phyloP scores from a whole-genome alignment of 2,329 filamentous ascomycete species.

The Ophiostoma pallidulum region DNA sequence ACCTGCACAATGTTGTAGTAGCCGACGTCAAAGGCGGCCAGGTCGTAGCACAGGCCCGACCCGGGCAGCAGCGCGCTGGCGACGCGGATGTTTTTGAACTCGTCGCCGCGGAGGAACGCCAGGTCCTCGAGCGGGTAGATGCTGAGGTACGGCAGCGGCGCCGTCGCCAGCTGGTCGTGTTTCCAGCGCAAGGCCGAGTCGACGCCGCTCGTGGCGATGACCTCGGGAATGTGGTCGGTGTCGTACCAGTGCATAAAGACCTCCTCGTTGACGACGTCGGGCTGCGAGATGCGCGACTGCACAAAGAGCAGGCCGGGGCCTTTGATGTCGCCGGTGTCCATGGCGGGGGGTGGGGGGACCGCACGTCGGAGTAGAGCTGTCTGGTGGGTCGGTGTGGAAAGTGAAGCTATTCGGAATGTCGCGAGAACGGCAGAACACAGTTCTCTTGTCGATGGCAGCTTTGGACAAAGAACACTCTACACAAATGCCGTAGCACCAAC shows the following conservation, averaged over 20 bases:
- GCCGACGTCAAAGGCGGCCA: constrained; percentile 18
- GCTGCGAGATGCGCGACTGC: constrained; percentile 20
- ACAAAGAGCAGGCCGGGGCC: constrained; percentile 24
- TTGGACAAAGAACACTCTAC: too few relatives aligned
- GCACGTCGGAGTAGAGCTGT: neutral
- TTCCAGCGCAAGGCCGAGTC: constrained; percentile 25
- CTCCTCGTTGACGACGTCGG: constrained; percentile 23
- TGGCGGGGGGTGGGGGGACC: neutral
- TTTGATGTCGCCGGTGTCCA: constrained; percentile 6
- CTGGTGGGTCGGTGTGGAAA: too few relatives aligned
- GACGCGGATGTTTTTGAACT: constrained; percentile 26
- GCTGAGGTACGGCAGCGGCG: constrained; percentile 25
- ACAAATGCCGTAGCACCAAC: too few relatives aligned
- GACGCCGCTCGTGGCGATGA: constrained; percentile 26
- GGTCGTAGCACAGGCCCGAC: constrained; percentile 17
- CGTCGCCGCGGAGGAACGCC: constrained; percentile 24
- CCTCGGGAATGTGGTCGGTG: constrained; percentile 29
- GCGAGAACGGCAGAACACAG: too few relatives aligned
- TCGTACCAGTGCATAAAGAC: constrained; percentile 30
- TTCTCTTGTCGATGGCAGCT: too few relatives aligned
- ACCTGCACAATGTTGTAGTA: constrained; percentile 19
- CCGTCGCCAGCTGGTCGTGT: constrained; percentile 18
- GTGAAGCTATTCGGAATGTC: neutral
- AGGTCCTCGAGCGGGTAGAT: constrained; percentile 29
- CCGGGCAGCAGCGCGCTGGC: constrained; percentile 23